Evolutionary conservation across 352 stramenopile species (phyloP).

Genomic region (Phytophthora pisi): DNA sequence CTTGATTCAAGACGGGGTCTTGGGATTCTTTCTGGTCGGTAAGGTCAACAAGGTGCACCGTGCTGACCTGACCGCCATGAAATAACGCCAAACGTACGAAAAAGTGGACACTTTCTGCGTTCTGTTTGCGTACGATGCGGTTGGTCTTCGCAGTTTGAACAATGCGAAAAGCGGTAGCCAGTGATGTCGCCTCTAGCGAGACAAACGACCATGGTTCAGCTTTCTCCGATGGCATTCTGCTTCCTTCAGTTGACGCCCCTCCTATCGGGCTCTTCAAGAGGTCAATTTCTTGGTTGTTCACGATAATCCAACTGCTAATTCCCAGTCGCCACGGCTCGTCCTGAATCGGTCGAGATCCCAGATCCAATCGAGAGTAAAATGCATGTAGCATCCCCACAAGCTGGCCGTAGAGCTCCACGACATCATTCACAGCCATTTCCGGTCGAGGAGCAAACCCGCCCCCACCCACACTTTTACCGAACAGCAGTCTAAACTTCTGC

Average conservation of each 20-base stretch:
- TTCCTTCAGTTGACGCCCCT: neutral
- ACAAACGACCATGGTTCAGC: constrained; percentile 47
- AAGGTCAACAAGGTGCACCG: constrained; percentile 67
- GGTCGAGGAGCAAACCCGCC: constrained; percentile 16
- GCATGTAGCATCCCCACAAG: constrained; percentile 54
- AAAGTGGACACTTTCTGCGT: constrained; percentile 66
- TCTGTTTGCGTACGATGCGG: constrained; percentile 73
- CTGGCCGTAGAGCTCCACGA: constrained; percentile 65
- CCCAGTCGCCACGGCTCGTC: constrained; percentile 48
- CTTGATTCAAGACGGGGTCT: constrained; percentile 43
- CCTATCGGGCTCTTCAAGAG: constrained; percentile 40
- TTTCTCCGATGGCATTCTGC: neutral
- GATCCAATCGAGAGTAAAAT: constrained; percentile 46
- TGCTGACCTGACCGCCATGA: constrained; percentile 63
- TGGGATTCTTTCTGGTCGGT: constrained; percentile 69
- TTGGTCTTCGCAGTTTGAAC: constrained; percentile 77
- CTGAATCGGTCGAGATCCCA: constrained; percentile 8
- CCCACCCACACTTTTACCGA: constrained; percentile 57
- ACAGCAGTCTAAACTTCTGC: constrained; percentile 74
- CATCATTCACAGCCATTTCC: constrained; percentile 38
- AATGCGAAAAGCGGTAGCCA: constrained; percentile 53
- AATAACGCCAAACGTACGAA: constrained; percentile 77
- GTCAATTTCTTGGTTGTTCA: constrained; percentile 68
- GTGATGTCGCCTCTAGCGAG: constrained; percentile 53
- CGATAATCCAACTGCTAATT: constrained; percentile 76